Conservation (phyloP, 2,329 filamentous ascomycete species). For the Pseudocercospora macadamiae region DNA sequence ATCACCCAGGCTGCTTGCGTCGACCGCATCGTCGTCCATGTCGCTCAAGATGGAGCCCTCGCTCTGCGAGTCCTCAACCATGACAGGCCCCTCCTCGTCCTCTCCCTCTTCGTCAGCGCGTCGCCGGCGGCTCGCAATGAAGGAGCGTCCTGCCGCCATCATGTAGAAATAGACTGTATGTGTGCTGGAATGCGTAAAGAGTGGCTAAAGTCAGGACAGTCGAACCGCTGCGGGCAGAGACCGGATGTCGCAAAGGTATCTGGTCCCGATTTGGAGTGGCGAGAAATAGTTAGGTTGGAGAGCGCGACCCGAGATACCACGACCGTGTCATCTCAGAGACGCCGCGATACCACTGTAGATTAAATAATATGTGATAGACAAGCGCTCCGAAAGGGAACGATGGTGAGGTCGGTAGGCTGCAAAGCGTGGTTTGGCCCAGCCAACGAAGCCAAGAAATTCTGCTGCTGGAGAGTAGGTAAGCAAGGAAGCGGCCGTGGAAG, state of each 20-base stretch:
- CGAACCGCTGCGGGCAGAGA: slow-evolving; percentile 4
- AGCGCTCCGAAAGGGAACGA: neutral
- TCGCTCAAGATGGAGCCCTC: slow-evolving; percentile 62
- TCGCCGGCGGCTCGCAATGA: slow-evolving; percentile 69
- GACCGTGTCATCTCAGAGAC: slow-evolving; percentile 6
- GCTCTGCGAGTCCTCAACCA: slow-evolving; percentile 65
- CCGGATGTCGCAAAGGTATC: slow-evolving; percentile 8
- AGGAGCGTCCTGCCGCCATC: slow-evolving; percentile 58
- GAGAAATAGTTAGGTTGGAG: slow-evolving; percentile 9
- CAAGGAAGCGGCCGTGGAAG: too few species aligned
- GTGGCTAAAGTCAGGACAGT: slow-evolving; percentile 2
- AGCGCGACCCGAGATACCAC: slow-evolving; percentile 9
- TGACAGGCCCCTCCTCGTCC: slow-evolving; percentile 60
- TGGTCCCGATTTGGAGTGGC: neutral
- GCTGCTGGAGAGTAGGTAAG: too few species aligned
- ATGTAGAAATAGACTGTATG: slow-evolving; percentile 25
- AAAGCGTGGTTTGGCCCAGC: neutral
- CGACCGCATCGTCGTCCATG: slow-evolving; percentile 56
- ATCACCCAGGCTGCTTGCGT: slow-evolving; percentile 30
- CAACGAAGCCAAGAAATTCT: neutral
- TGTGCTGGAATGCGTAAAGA: slow-evolving; percentile 8
- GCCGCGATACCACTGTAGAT: neutral
- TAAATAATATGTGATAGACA: neutral
- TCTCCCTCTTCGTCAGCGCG: slow-evolving; percentile 72
- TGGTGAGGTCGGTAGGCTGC: neutral